Base-by-base conservation (phyloP, 75 land plant genomes). In the Sequoia sempervirens region DNA sequence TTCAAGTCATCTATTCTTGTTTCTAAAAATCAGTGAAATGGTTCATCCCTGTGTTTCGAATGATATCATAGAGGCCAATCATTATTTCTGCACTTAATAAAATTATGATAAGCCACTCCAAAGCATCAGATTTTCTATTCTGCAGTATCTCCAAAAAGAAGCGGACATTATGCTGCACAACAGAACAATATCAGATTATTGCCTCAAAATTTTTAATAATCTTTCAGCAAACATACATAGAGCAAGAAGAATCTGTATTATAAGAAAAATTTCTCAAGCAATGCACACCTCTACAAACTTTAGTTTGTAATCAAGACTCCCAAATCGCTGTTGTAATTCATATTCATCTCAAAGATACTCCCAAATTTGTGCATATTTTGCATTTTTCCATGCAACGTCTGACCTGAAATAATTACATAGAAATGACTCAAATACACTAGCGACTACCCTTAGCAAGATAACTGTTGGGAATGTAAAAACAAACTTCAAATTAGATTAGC, bases 341-440 rank as follows among this genome's bases (percentile, higher is more conserved):
- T 88, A 95, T 52, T 93, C 96, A 81, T 95, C 96, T 36, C 95
- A 84, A 23, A 95, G 90, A 74, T 86, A 95, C 73, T 93, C 95
- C 89, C 92, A 88, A 85, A 95, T 94, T 73, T 86, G 89, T 56
- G 93, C 93, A 89, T 93, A 94, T 80, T 94, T 94, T 37, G 96
- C 96, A 90, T 93, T 89, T 78, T 86, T 89, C 96, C 96, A 94
- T 28, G 95, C 96, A 85, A 93, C 92, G 41, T 94, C 96, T 61
- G 96, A 90, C 86, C 93, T 93, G 90, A 7, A 82, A 85, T 26
- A 82, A 54, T 66, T 28, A 82, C 30, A 66, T 26, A 36, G 10
- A 15, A 82, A 82, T 34, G n/a, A 23, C 28, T 80, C 46, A 30
- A 46, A 40, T 40, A 20, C 78, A 20, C 78, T 23, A 75, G 43